Base-by-base conservation (phyloP, 2,329 filamentous ascomycete species). In the Ophiostoma sp. region DNA sequence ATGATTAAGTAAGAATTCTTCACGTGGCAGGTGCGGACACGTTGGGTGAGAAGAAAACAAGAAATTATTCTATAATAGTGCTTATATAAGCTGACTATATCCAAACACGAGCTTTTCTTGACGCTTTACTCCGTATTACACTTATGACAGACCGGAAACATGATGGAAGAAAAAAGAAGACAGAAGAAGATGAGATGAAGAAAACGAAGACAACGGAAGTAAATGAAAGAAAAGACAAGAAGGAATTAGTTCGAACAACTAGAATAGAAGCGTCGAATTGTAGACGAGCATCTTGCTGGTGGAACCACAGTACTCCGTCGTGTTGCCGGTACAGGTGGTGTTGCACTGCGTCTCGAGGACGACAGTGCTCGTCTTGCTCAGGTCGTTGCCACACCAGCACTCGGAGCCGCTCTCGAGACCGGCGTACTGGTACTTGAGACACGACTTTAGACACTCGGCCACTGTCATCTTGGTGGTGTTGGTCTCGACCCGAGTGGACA, bases 401-500 rank as follows among this genome's bases (percentile, higher is more conserved):
- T 81, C 77, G 0, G 75, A 74, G 8, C 79, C 79, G 69, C 79
- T 79, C 74, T 81, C 79, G 23, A 81, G 74, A 2, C 80, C 80
- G 6, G 78, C 78, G 70, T 78, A 80, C 15, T 72, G 69, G 73
- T 77, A 79, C 23, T 73, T 72, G 68, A 72, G 74, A 76, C 78
- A 79, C 65, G 71, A 70, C 8, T 71, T 39, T 1, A 79, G 75
- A 71, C 79, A 80, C 36, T 70, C 71, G 17, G 74, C 73, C 20
- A 78, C 74, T 0, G 77, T 79, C 76, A 80, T 79, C 36, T 48
- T 68, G 20, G 69, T 71, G 41, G 68, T 64, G 67, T 72, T 64
- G 33, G 67, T 57, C 20, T 33, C 60, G 20, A 68, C 39, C 41
- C 72, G 67, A 6, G 69, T 64, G 1, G 72, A 15, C 62, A 75